Conservation (phyloP, 192 early-diverging fungal genomes). For the Podochytrium sp. region DNA sequence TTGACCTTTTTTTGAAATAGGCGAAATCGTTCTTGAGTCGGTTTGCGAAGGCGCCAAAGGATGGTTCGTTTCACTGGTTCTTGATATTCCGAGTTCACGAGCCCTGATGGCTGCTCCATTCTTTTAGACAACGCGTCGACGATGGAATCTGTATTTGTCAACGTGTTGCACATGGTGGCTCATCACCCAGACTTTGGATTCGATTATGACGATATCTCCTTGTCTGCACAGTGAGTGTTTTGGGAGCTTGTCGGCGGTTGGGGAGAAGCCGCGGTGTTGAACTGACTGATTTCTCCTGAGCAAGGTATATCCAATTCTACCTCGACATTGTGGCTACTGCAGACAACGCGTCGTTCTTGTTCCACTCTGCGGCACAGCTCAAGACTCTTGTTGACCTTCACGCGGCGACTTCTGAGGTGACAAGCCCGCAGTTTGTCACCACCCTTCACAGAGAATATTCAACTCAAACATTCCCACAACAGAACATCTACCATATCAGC, state of each 20-base stretch:
- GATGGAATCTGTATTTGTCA: constrained; percentile 62
- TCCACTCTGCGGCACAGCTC: constrained; percentile 70
- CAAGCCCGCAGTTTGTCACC: too few species aligned
- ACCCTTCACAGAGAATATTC: too few species aligned
- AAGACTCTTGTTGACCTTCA: constrained; percentile 74
- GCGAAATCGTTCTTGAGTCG: constrained; percentile 21
- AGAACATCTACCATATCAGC: constrained; percentile 73
- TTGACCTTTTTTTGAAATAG: background rate
- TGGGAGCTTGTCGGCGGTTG: background rate
- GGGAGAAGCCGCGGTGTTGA: background rate
- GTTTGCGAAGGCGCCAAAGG: constrained; percentile 16
- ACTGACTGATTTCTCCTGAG: background rate
- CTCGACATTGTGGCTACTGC: constrained; percentile 74
- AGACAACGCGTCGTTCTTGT: constrained; percentile 86
- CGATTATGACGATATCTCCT: constrained; percentile 42
- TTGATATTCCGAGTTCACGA: background rate
- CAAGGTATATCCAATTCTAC: constrained; percentile 84
- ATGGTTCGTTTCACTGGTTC: background rate
- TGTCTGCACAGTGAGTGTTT: constrained; percentile 52
- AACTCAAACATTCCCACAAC: too few species aligned
- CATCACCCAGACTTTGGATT: constrained; percentile 82
- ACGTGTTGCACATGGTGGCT: constrained; percentile 76
- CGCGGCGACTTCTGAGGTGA: constrained; percentile 53
- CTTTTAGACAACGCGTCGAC: constrained; percentile 31
- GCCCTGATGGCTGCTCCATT: too few species aligned